These are phyloP conservation scores for Malus sylvestris DNA, from an alignment of 306 rosid genomes.

Conservation along the genomic window DNA sequence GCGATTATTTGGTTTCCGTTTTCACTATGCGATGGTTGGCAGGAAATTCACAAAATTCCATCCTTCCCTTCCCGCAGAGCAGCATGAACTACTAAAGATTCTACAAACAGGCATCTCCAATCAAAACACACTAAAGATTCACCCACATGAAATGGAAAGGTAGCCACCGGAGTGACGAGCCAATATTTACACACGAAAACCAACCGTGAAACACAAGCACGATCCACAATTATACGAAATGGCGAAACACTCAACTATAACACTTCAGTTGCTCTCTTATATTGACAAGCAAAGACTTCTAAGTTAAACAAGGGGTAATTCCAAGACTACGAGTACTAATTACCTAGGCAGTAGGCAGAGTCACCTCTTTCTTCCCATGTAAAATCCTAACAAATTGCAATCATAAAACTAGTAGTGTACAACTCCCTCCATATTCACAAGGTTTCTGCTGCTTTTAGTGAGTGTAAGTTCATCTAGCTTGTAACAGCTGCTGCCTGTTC, in stretches of 20 bases:
- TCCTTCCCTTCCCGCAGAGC: background rate
- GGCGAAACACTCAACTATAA: constrained; percentile 26
- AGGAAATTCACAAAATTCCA: no score
- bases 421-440: constrained; percentile 61
- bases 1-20: no score
- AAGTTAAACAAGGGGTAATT: constrained; percentile 13
- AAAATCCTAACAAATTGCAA: constrained; percentile 51
- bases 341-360: constrained; percentile 24
- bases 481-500: constrained; percentile 33
- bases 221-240: constrained; percentile 24
- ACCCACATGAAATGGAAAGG: constrained; percentile 25
- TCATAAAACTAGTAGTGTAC: constrained; percentile 55
- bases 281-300: background rate
- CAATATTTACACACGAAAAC: constrained; percentile 32
- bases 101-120: background rate
- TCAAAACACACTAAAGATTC: constrained; percentile 7
- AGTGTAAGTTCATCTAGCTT: constrained; percentile 22
- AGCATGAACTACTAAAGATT: background rate
- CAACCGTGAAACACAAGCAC: constrained; percentile 27
- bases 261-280: constrained; percentile 21
- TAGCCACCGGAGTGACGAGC: constrained; percentile 22
- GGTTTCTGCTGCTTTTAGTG: constrained; percentile 26
- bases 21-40: no score
- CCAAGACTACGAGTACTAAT: constrained; percentile 5
- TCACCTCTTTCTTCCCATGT: constrained; percentile 21